Base-by-base conservation (phyloP, 768 basidiomycete species). In the Trametes cubensis region DNA sequence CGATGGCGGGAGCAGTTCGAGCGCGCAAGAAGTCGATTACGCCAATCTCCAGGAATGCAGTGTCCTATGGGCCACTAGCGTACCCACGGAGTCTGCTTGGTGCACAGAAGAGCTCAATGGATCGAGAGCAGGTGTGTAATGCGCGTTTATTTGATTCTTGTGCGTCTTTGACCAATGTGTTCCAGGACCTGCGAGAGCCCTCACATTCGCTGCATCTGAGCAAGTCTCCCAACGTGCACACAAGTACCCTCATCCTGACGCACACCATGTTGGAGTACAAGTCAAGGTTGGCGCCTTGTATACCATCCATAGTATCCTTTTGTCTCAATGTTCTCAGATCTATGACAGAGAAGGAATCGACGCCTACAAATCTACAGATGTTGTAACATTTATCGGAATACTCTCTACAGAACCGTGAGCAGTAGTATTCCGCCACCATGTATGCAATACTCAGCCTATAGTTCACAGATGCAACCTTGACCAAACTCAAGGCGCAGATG, bases 321-420 rank as follows among this genome's bases (percentile, higher is more conserved):
- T n/a, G n/a, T n/a, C n/a, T n/a, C n/a, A n/a, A n/a, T n/a, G 7
- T 8, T 11, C 10, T 34, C 64, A 92, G 88, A 75, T 91, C 42
- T 91, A 92, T 64, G 83, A 85, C 53, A 71, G 69, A 46, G 61
- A 70, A n/a, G 66, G 72, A 20, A 69, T 76, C 0, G 79, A 84
- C 21, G 69, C 74, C 0, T 74, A 88, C 50, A 86, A 83, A 65
- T 72, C 85, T 17, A 86, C 89, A 0, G 85, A 90, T 57, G 58
- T 91, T 7, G 74, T 79, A 17, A 87, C 81, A 7, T 90, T 94
- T 66, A 81, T 93, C 47, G 92, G 92, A 6, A 86, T 92, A n/a
- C 71, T 88, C 18, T 80, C 85, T 0, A 79, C 78, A 55, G 90
- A 92, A 66, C 73, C 79, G 89, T 89, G n/a, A n/a, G n/a, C n/a